Evolutionary conservation across 1,284 basidiomycete genomes (phyloP).

Genomic region (Sporisorium scitamineum): DNA sequence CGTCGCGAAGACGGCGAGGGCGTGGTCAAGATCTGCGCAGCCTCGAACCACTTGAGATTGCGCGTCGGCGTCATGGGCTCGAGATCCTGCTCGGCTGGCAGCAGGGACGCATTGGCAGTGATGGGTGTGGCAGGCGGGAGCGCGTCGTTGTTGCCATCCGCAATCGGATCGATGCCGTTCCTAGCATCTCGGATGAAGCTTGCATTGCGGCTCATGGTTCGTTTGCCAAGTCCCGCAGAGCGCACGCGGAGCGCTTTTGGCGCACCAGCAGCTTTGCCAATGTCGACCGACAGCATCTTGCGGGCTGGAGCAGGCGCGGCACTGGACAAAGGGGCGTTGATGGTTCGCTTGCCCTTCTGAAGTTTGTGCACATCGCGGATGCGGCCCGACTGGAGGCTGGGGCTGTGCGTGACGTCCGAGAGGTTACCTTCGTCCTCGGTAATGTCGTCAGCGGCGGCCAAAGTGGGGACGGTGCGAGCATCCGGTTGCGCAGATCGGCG

Average conservation of each 20-base stretch:
- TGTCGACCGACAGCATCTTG: constrained; percentile 47
- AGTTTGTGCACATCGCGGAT: constrained; percentile 38
- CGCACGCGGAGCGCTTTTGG: constrained; percentile 44
- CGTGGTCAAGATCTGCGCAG: constrained; percentile 60
- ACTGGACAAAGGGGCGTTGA: constrained; percentile 22
- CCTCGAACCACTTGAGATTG: constrained; percentile 67
- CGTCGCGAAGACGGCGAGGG: constrained; percentile 56
- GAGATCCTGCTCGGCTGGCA: constrained; percentile 15
- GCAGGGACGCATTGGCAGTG: constrained; percentile 11
- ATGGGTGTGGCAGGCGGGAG: constrained; percentile 41
- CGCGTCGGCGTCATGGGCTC: constrained; percentile 67
- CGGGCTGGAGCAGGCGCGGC: constrained; percentile 26
- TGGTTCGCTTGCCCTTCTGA: constrained; percentile 43
- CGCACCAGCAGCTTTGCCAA: constrained; percentile 36
- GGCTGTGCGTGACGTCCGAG: constrained; percentile 40
- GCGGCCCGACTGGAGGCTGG: constrained; percentile 42
- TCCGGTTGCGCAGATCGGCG: constrained; percentile 24
- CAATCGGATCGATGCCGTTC: constrained; percentile 1
- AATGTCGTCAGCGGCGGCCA: constrained; percentile 16
- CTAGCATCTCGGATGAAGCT: constrained; percentile 29
- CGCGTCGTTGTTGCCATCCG: constrained; percentile 8
- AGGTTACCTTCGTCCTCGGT: constrained; percentile 42
- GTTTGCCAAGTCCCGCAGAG: constrained; percentile 40
- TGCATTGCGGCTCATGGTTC: constrained; percentile 44
- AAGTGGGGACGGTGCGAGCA: constrained; percentile 8